Percentiles rank a stretch among this genome's conserved stretches.
Evolutionary conservation across 1,284 basidiomycete genomes (phyloP).

Genomic region (Ceratobasidium papillatum): DNA sequence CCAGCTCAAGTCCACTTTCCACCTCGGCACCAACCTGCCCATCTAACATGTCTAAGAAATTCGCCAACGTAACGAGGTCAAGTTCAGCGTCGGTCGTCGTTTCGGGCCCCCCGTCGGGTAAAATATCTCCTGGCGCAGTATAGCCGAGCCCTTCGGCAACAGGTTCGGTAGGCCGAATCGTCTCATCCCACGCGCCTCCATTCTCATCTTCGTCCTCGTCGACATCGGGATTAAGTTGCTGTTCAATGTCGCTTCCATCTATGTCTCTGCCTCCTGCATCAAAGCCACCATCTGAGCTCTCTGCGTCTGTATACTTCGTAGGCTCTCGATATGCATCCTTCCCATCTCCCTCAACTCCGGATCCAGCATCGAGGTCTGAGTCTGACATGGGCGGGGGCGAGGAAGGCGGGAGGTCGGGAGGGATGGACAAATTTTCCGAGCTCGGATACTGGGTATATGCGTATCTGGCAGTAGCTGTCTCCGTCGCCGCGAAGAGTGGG

Average conservation of each 20-base stretch:
- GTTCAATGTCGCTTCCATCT: constrained; percentile 1
- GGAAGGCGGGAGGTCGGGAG: constrained; percentile 15
- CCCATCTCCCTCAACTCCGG: background rate
- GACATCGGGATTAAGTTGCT: too few relatives aligned
- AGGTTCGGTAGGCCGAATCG: constrained; percentile 4
- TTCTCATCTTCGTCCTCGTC: constrained; percentile 11
- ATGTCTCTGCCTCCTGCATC: background rate
- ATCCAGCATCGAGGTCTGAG: constrained; percentile 10
- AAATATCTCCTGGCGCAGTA: background rate
- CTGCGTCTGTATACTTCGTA: background rate
- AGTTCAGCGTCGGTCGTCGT: background rate
- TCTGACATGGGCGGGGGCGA: constrained; percentile 28
- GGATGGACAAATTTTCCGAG: background rate
- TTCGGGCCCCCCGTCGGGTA: background rate
- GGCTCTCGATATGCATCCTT: constrained; percentile 12
- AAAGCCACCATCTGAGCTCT: constrained; percentile 5
- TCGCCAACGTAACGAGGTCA: constrained; percentile 6
- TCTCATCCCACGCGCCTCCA: constrained; percentile 13
- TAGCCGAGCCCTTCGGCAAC: background rate
- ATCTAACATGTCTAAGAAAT: background rate
- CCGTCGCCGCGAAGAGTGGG: background rate
- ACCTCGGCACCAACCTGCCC: background rate
- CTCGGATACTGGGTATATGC: background rate
- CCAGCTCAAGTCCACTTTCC: background rate
- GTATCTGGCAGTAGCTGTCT: background rate